Evolutionary conservation across 1,284 basidiomycete genomes (phyloP), one percentile per base, ranked within the genome.

Genomic region (Pterulicium gracile): DNA sequence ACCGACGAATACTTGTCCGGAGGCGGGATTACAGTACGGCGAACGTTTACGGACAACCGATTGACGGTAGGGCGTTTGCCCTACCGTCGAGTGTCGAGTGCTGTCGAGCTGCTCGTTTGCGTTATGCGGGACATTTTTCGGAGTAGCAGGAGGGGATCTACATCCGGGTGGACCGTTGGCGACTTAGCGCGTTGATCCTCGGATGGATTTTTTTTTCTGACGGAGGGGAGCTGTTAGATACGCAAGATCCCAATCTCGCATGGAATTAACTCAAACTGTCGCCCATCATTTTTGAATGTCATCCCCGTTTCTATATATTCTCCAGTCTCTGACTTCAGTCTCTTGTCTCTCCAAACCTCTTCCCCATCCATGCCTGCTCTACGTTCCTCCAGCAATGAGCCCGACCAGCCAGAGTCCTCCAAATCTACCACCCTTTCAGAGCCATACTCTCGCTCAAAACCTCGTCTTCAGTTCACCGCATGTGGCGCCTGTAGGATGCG

Each of bases 401-500:
- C 27, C 7, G 36, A n/a, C n/a, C n/a, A 39, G 36, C 15, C 36
- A 15, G 5, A 13, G 5, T 7, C 5, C 15, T 10, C 36, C 7
- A 39, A 17, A 4, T 17, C 36, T 7, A 5, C 36, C 5, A 15
- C 15, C 15, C 36, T 18, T 5, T 13, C 36, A 7, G 15, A 39
- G 15, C 36, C 36, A 15, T 17, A 5, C 15, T 4, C 15, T 17
- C 7, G 7, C 15, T 7, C 36, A 7, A 39, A 39, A 39, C 36
- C 78, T 2, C 68, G 87, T 43, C 83, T 86, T 55, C 88, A 89
- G 56, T 89, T 88, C 64, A 81, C 84, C 24, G 90, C 89, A 2
- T 93, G 90, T 59, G 89, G 88, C 44, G 88, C 89, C 27, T 94
- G 90, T 64, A 80, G 89, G 46, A 88, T 88, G 77, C 68, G 89